Conservation (phyloP, 768 basidiomycete species). For the Rhodotorula graminis region DNA sequence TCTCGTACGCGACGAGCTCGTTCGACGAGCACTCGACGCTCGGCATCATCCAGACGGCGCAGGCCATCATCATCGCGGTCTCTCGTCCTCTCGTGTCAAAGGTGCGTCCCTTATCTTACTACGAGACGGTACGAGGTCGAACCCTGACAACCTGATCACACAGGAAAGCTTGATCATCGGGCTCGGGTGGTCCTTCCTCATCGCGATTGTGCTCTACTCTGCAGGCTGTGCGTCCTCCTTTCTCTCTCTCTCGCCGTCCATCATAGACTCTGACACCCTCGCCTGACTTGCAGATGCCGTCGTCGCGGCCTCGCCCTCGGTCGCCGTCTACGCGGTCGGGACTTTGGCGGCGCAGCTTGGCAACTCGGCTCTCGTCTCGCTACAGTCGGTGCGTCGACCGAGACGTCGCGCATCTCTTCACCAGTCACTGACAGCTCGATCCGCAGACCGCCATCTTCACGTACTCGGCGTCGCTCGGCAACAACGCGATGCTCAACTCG, state of each 20-base stretch:
- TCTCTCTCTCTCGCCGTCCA: background rate
- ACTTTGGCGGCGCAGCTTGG: background rate
- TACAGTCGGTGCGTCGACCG: background rate
- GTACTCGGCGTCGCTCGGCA: background rate
- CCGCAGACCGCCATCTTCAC: background rate
- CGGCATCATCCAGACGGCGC: background rate
- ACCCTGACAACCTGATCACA: no score
- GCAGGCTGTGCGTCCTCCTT: background rate
- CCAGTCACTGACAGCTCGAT: no score
- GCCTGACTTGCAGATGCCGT: background rate
- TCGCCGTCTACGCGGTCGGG: background rate
- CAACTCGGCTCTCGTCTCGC: background rate
- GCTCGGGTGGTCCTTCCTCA: background rate
- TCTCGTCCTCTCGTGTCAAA: background rate
- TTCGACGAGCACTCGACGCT: background rate
- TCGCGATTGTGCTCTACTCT: background rate
- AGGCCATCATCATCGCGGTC: background rate
- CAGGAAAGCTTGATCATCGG: background rate
- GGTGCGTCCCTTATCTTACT: background rate
- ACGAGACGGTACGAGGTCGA: no score
- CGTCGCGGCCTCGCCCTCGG: background rate
- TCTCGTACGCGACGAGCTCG: background rate
- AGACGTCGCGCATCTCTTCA: accelerated
- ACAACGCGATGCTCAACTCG: background rate
- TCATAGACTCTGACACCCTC: no score